These are phyloP conservation scores for Penicillium rolfsii DNA, from an alignment of 2,329 filamentous ascomycete genomes.

Conservation along the genomic window DNA sequence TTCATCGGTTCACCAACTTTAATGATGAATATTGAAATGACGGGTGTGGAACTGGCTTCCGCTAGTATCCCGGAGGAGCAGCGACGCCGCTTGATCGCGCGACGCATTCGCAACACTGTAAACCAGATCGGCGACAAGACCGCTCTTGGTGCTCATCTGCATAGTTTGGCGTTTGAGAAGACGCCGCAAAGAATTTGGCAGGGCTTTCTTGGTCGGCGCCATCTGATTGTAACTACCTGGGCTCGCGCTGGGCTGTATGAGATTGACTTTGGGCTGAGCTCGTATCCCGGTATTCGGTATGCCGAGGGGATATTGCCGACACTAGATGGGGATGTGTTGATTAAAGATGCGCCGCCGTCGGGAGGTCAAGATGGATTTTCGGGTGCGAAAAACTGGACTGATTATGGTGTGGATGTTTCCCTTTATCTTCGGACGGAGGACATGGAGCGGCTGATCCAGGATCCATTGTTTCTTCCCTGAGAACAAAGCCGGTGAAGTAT, in stretches of 20 bases:
- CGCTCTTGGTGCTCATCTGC: slow-evolving; percentile 16
- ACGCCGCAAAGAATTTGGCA: slow-evolving; percentile 24
- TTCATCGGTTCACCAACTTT: slow-evolving; percentile 20
- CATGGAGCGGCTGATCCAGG: slow-evolving; percentile 27
- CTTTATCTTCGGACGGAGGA: slow-evolving; percentile 25
- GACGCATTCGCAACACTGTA: slow-evolving; percentile 18
- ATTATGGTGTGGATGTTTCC: slow-evolving; percentile 27
- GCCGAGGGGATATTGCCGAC: slow-evolving; percentile 23
- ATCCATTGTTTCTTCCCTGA: slow-evolving; percentile 23
- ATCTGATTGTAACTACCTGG: slow-evolving; percentile 24
- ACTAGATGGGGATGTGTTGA: slow-evolving; percentile 26
- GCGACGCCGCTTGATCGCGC: slow-evolving; percentile 2
- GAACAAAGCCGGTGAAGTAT: background rate
- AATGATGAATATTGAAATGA: slow-evolving; percentile 24
- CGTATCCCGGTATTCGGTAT: slow-evolving; percentile 22
- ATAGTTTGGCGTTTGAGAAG: slow-evolving; percentile 20
- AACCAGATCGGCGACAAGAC: slow-evolving; percentile 11
- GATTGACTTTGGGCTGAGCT: slow-evolving; percentile 20
- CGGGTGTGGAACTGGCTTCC: slow-evolving; percentile 12
- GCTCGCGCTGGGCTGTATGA: slow-evolving; percentile 21
- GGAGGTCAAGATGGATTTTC: background rate
- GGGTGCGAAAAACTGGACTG: slow-evolving; percentile 19
- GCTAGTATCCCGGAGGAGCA: background rate
- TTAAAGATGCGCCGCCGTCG: slow-evolving; percentile 26
- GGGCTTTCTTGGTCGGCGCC: slow-evolving; percentile 20